Conservation (phyloP, 164 flowering plant genomes). For the Magnolia sinica region DNA sequence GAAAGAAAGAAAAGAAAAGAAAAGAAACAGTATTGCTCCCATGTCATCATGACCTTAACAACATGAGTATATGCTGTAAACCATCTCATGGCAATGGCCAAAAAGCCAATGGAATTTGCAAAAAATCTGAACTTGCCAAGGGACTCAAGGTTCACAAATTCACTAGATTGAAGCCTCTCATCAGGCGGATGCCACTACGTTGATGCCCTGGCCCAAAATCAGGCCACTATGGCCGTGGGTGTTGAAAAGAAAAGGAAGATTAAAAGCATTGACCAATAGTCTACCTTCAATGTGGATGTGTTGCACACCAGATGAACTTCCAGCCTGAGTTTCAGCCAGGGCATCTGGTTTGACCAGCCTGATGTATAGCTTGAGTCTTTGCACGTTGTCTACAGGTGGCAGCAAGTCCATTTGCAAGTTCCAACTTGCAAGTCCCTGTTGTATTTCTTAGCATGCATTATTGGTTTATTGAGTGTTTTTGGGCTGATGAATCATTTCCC, state of each 20-base stretch:
- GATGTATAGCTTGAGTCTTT: not conserved
- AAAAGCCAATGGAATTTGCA: not conserved
- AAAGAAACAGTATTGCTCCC: too few relatives aligned
- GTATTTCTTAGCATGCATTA: too few relatives aligned
- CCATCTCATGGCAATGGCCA: not conserved
- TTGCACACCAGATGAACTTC: not conserved
- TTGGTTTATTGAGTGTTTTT: too few relatives aligned
- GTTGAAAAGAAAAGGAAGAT: not conserved
- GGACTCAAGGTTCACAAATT: not conserved
- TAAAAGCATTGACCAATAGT: not conserved
- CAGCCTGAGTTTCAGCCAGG: not conserved
- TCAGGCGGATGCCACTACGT: not conserved
- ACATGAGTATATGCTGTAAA: not conserved
- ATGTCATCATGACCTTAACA: not conserved
- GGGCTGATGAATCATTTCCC: too few relatives aligned
- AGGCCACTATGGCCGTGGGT: not conserved
- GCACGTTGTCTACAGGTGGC: not conserved
- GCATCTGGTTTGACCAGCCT: not conserved
- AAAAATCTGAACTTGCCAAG: too few relatives aligned
- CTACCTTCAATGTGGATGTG: not conserved
- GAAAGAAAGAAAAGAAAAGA: too few relatives aligned
- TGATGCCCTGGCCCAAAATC: not conserved
- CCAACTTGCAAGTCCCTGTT: too few relatives aligned
- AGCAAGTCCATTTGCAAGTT: not conserved
- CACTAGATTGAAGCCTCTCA: not conserved